Percentiles rank a stretch among this genome's conserved stretches.
These are phyloP conservation scores for Fennellomyces sp. DNA, from an alignment of 371 early-diverging fungal species.

Conservation along the genomic window DNA sequence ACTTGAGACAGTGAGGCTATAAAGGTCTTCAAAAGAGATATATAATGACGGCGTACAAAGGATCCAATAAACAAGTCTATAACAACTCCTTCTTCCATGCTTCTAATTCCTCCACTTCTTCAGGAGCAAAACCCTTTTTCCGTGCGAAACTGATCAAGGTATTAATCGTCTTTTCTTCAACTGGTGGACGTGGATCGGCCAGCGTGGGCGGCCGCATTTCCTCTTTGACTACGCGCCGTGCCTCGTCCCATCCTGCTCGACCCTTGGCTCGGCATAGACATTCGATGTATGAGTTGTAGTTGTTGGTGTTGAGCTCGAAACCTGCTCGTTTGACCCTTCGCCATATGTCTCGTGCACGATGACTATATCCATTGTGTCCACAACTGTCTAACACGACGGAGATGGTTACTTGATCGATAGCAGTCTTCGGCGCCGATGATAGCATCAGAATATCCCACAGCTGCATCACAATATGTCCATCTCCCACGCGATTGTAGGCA, in stretches of 20 bases:
- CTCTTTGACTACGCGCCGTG: slow-evolving; percentile 16
- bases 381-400: slow-evolving; percentile 25
- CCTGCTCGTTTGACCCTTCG: slow-evolving; percentile 14
- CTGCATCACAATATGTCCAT: slow-evolving; percentile 29
- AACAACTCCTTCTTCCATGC: slow-evolving; percentile 22
- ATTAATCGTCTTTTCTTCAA: slow-evolving; percentile 46
- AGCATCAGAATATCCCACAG: slow-evolving; percentile 36
- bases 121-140: slow-evolving; percentile 25
- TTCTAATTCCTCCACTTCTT: slow-evolving; percentile 24
- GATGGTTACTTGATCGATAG: slow-evolving; percentile 23
- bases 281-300: slow-evolving; percentile 50
- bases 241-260: slow-evolving; percentile 33
- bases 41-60: too few relatives aligned
- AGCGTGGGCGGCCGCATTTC: slow-evolving; percentile 27
- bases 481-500: slow-evolving; percentile 34
- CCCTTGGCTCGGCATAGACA: slow-evolving; percentile 38
- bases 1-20: too few relatives aligned
- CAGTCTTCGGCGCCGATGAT: slow-evolving; percentile 12
- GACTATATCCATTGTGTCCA: slow-evolving; percentile 28
- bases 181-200: slow-evolving; percentile 8
- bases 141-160: slow-evolving; percentile 45
- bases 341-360: slow-evolving; percentile 38
- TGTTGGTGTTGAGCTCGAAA: slow-evolving; percentile 37
- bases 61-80: too few relatives aligned
- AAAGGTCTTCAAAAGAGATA: too few relatives aligned